Evolutionary conservation across 202 grass and related monocot species (phyloP).

Genomic region (Cymbopogon flexuosus): DNA sequence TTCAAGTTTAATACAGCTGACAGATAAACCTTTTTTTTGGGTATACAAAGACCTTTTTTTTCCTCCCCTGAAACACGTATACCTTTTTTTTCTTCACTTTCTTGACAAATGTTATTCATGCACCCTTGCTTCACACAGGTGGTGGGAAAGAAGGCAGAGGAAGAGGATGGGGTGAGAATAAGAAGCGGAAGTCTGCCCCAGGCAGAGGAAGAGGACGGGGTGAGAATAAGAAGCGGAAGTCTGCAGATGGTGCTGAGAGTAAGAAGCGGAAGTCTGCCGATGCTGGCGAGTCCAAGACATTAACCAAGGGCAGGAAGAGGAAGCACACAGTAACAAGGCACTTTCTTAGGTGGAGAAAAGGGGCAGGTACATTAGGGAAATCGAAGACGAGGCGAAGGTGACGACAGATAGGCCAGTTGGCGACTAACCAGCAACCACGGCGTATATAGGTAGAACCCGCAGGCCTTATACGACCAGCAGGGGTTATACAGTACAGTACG

Average conservation of each 20-base stretch:
- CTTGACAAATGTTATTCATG: background rate
- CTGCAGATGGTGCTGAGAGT: background rate
- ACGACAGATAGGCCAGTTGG: background rate
- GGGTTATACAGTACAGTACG: background rate
- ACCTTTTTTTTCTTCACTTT: background rate
- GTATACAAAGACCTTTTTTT: background rate
- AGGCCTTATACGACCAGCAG: too few relatives aligned
- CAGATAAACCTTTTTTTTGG: background rate
- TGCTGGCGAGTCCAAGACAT: background rate
- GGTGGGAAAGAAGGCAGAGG: background rate
- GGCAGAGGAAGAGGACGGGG: background rate
- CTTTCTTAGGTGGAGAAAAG: background rate
- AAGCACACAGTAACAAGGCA: background rate
- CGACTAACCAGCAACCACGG: background rate
- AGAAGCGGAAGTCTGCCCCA: background rate
- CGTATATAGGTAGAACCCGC: background rate
- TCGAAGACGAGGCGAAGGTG: background rate
- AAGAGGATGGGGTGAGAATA: background rate
- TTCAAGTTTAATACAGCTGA: background rate
- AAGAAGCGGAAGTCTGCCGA: constrained; percentile 1
- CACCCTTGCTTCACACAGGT: constrained; percentile 14
- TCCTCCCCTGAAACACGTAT: background rate
- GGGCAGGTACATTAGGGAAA: background rate
- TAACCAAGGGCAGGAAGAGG: background rate
- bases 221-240: background rate